Evolutionary conservation across 2,329 filamentous ascomycete genomes (phyloP), one percentile per base, ranked within the genome.

Genomic region (Amphichorda felina): DNA sequence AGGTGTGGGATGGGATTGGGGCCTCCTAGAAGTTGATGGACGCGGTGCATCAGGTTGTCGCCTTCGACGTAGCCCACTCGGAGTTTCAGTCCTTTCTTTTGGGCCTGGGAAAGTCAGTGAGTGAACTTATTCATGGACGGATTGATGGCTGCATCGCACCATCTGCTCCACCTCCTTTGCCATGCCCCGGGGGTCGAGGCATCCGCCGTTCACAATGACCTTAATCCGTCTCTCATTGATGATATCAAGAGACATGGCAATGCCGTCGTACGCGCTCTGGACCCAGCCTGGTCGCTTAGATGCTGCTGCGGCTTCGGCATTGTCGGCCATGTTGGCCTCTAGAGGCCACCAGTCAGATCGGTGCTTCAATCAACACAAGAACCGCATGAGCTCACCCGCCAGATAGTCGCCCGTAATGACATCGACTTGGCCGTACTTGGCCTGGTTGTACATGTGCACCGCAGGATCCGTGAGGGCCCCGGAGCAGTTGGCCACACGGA

Each of bases 131-230:
- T 45, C 41, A n/a, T 49, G 38, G 2, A 46, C 47, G 21, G 44
- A 51, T 37, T 60, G 55, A n/a, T n/a, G n/a, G n/a, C n/a, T n/a
- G n/a, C n/a, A n/a, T n/a, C 42, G 35, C 41, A 49, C 46, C 36
- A 47, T 27, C 3, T 37, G 34, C 2, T 45, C 38, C 8, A 50
- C 40, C 30, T 43, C 48, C 34, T 63, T 44, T 1, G 68, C 67
- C 13, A 77, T 45, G 0, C 63, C 68, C 38, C 58, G 57, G 0
- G 72, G 72, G 38, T 75, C 69, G 13, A 69, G 57, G 3, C 64
- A 68, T 1, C 73, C 72, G 3, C 72, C 72, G 43, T 76, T 75
- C 37, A 73, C 56, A 25, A 72, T 56, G 10, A 75, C 55, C 40
- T 69, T 71, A 51, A 75, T 74, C 0, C 57, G 46, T 40, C 69